phyloP scores from a whole-genome alignment of 352 stramenopile species.

The Pythium chondricola region DNA sequence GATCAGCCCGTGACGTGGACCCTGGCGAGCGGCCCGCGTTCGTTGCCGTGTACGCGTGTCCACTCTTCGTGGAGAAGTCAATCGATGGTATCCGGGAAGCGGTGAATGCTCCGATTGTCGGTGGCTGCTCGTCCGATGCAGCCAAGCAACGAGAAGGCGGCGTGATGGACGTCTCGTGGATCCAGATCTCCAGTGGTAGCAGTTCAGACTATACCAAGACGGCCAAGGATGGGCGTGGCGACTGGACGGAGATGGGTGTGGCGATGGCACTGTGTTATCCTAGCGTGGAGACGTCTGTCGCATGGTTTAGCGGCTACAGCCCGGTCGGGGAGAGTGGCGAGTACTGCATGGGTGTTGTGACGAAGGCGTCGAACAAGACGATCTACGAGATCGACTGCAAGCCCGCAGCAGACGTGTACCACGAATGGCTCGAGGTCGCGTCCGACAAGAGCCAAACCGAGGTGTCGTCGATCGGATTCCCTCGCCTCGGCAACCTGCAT shows the following conservation, averaged over 20 bases:
- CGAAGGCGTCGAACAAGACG: conserved; percentile 78
- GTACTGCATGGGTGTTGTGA: conserved; percentile 83
- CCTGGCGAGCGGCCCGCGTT: conserved; percentile 71
- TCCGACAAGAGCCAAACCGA: conserved; percentile 71
- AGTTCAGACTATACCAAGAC: conserved; percentile 76
- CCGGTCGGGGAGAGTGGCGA: conserved; percentile 64
- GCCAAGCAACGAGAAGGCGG: conserved; percentile 56
- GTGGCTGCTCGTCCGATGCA: conserved; percentile 77
- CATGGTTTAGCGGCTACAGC: conserved; percentile 86
- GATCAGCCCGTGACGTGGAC: conserved; percentile 49
- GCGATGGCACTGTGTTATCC: conserved; percentile 80
- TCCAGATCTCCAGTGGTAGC: conserved; percentile 84
- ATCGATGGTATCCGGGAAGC: conserved; percentile 79
- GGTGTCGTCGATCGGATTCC: conserved; percentile 70
- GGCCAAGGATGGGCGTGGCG: conserved; percentile 56
- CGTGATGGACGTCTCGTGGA: conserved; percentile 68
- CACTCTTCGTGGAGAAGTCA: conserved; percentile 74
- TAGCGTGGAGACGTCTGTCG: conserved; percentile 82
- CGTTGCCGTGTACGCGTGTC: conserved; percentile 72
- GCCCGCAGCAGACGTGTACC: conserved; percentile 73
- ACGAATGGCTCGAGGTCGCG: conserved; percentile 79
- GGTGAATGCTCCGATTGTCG: conserved; percentile 75
- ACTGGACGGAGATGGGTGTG: conserved; percentile 77
- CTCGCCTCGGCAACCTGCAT: conserved; percentile 75
- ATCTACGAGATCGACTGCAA: conserved; percentile 86